Conservation (phyloP, 352 stramenopile species). For the Globisporangium abappressorium region DNA sequence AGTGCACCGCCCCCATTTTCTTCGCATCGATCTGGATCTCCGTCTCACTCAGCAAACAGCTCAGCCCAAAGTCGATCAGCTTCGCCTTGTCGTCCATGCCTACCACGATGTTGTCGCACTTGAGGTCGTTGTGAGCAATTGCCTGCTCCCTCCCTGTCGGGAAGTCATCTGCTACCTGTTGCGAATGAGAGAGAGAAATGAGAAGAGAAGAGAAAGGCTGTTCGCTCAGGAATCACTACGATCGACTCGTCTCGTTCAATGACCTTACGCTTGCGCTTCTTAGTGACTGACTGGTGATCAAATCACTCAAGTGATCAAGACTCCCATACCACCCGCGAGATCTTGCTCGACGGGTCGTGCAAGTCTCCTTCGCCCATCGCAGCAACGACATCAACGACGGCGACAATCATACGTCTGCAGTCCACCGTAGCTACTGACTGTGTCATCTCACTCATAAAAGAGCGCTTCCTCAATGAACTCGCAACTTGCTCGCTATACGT, state of each 20-base stretch:
- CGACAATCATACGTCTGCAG: not conserved
- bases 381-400: too few relatives aligned
- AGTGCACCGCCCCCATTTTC: not conserved
- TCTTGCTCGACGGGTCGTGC: too few relatives aligned
- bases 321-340: too few relatives aligned
- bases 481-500: not conserved
- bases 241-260: too few relatives aligned
- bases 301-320: not conserved
- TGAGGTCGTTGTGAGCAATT: conserved; percentile 19
- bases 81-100: conserved; percentile 15
- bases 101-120: conserved; percentile 25
- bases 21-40: conserved; percentile 5
- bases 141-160: too few relatives aligned
- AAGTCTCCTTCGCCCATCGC: too few relatives aligned
- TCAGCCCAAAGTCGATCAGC: conserved; percentile 23
- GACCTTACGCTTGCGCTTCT: not conserved
- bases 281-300: not conserved
- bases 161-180: too few relatives aligned
- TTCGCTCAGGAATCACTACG: too few relatives aligned
- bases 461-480: not conserved
- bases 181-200: too few relatives aligned
- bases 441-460: not conserved
- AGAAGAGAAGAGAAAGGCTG: too few relatives aligned
- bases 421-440: not conserved
- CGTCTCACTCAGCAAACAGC: not conserved